These are phyloP conservation scores for Lactarius sp. DNA, from an alignment of 768 basidiomycete species.

Conservation along the genomic window DNA sequence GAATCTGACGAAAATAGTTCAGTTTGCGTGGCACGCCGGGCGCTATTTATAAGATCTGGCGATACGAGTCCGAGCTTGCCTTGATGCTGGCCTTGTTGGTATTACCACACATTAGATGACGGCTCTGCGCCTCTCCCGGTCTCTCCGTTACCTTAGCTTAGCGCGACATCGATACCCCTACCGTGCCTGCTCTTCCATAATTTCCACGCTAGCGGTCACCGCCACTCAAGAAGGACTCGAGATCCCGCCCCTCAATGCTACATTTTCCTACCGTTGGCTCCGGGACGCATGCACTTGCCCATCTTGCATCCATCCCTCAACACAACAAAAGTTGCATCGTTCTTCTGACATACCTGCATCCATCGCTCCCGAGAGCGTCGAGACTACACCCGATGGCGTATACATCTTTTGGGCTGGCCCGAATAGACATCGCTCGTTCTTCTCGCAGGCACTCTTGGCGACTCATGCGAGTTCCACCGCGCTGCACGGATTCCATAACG, in stretches of 20 bases:
- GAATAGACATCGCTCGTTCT: conserved; percentile 58
- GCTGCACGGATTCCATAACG: conserved; percentile 43
- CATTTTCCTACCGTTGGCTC: conserved; percentile 71
- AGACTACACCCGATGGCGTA: conserved; percentile 42
- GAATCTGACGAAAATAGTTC: too few relatives aligned
- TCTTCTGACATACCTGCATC: conserved; percentile 59
- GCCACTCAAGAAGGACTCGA: conserved; percentile 6
- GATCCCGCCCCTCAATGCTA: conserved; percentile 35
- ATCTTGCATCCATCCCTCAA: conserved; percentile 70
- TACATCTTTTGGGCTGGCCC: conserved; percentile 44
- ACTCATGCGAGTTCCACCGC: conserved; percentile 39
- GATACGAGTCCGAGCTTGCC: background rate
- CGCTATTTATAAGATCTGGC: too few relatives aligned
- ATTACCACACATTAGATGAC: background rate
- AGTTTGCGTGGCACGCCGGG: too few relatives aligned
- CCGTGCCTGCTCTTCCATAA: background rate
- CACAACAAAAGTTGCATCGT: conserved; percentile 68
- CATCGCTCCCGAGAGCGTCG: conserved; percentile 42
- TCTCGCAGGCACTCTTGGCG: conserved; percentile 44
- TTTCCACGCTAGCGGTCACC: background rate
- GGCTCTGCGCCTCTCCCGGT: background rate
- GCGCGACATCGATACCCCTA: background rate
- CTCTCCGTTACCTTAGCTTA: background rate
- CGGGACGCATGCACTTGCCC: conserved; percentile 80
- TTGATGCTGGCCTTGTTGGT: background rate